Conservation (phyloP, 768 basidiomycete genomes). For the Gyrodon lividus region DNA sequence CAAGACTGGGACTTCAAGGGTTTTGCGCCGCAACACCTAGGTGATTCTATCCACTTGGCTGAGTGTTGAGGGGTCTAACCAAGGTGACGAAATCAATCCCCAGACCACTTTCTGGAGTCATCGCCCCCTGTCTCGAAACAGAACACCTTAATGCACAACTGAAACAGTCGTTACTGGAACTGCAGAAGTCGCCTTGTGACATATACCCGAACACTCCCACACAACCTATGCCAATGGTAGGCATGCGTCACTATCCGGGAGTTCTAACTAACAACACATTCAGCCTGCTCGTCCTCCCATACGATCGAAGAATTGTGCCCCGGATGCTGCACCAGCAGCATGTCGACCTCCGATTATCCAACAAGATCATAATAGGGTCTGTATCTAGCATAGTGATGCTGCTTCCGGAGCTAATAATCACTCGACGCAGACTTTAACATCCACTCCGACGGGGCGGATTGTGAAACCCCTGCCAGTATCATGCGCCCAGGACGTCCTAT, state of each 20-base stretch:
- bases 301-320: not conserved
- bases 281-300: slow-evolving; percentile 3
- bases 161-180: not conserved
- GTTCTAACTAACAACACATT: slow-evolving; percentile 1
- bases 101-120: slow-evolving; percentile 3
- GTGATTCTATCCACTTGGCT: not conserved
- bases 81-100: not conserved
- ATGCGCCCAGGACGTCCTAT: not conserved
- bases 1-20: not conserved
- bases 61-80: not conserved
- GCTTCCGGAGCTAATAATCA: not conserved
- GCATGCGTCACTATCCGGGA: not conserved
- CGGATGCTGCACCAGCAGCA: not conserved
- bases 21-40: not conserved
- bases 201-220: not conserved
- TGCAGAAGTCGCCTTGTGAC: not conserved
- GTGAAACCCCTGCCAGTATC: not conserved
- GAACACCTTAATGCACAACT: slow-evolving; percentile 1
- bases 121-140: slow-evolving; percentile 5
- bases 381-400: not conserved
- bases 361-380: slow-evolving; percentile 10
- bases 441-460: slow-evolving; percentile 1
- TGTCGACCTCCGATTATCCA: not conserved
- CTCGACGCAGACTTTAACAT: slow-evolving; percentile 2
- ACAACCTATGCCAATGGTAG: not conserved